Base-by-base conservation (phyloP, 2,329 filamentous ascomycete species). In the Alternaria sp. region DNA sequence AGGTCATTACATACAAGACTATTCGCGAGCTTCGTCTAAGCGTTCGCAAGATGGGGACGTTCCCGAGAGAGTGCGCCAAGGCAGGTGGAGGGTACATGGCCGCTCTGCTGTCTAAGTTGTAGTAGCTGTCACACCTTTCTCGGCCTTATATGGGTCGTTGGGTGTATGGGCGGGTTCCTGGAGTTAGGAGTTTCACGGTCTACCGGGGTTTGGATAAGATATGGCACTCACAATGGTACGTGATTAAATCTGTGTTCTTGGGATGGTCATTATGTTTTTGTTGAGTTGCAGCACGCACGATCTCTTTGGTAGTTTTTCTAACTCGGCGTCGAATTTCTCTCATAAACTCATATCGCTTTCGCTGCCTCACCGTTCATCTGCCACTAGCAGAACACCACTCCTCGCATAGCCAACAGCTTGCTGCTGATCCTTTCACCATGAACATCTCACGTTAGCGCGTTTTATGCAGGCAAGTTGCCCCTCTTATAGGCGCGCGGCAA, bases 11-110 rank as follows among this genome's bases (percentile, higher is more conserved):
- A 4, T 71, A 67, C 31, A 39, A 58, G 45, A 65, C 67, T 11
- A 58, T 61, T 10, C 51, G 39, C 2, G 59, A 60, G 31, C 64
- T 72, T 39, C 58, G 52, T 21, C 57, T 54, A 17, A 64, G 61
- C 36, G 64, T 67, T 4, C 60, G 53, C 7, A 53, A 53, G 9
- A 58, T 61, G 1, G 63, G 67, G 6, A 48, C 34, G 8, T 72
- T 71, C 24, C 67, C 68, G 1, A 65, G 51, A 29, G 44, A 59
- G 5, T 57, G 46, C 11, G 70, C 72, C 1, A 74, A 74, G 57
- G 45, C 63, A 5, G 51, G 56, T 34, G 64, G 67, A 17, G 67
- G 69, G 0, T 70, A 69, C 52, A 61, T 72, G 37, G 65, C 52
- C 11, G 52, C 60, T 8, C 23, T 71, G 4, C 54, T 71, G 34